These are phyloP conservation scores for Mortierella sp. DNA, from an alignment of 371 early-diverging fungal genomes.

Conservation along the genomic window DNA sequence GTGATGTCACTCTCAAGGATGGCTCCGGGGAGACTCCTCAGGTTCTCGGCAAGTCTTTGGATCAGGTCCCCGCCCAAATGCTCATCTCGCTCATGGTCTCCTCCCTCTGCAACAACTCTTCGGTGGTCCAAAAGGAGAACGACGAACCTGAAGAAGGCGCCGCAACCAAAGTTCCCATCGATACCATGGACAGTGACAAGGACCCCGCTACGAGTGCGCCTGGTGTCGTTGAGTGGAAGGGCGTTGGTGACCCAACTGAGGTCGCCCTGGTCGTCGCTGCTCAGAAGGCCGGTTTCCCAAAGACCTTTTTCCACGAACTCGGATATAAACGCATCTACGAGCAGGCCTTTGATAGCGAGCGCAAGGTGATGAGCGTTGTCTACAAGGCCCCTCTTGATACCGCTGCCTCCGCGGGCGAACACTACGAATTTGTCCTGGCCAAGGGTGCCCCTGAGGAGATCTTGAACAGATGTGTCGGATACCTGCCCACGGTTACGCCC, in stretches of 20 bases:
- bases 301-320: slow-evolving; percentile 64
- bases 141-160: slow-evolving; percentile 8
- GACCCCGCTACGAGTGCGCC: not conserved
- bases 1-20: slow-evolving; percentile 64
- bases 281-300: slow-evolving; percentile 77
- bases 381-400: slow-evolving; percentile 56
- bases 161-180: not conserved
- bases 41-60: slow-evolving; percentile 39
- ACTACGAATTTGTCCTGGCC: slow-evolving; percentile 68
- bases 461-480: slow-evolving; percentile 74
- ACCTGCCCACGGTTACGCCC: slow-evolving; percentile 58
- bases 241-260: slow-evolving; percentile 72
- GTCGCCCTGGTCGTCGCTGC: slow-evolving; percentile 83
- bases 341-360: slow-evolving; percentile 84
- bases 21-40: slow-evolving; percentile 39
- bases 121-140: slow-evolving; percentile 55
- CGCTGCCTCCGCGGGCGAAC: slow-evolving; percentile 9
- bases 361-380: slow-evolving; percentile 91
- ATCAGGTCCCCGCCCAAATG: slow-evolving; percentile 49
- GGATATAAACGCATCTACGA: slow-evolving; percentile 59
- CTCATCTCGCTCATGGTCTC: slow-evolving; percentile 52
- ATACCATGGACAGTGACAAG: not conserved
- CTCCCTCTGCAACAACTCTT: slow-evolving; percentile 79
- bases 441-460: slow-evolving; percentile 96
- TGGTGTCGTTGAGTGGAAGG: slow-evolving; percentile 59